phyloP scores from a whole-genome alignment of 345 rosid genomes.

The Lenwebbia sp. region DNA sequence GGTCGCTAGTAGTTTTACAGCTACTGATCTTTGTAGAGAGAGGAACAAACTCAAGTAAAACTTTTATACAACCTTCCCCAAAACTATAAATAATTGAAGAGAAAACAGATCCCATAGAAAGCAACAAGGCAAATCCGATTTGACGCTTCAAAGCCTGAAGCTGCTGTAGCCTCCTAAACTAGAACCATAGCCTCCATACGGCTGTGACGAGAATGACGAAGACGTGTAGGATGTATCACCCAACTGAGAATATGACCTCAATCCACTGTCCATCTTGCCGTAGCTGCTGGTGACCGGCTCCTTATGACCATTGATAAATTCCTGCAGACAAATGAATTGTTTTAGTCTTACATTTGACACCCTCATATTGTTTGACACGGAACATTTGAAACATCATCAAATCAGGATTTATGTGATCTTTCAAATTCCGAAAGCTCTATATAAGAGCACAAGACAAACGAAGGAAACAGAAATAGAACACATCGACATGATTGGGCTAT shows the following conservation, averaged over 20 bases:
- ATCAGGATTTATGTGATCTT: neutral
- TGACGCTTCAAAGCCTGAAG: conserved; percentile 19
- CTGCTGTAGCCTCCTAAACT: conserved; percentile 23
- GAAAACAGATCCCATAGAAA: neutral
- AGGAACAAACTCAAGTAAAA: neutral
- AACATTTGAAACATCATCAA: neutral
- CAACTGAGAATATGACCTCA: conserved; percentile 26
- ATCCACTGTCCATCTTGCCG: conserved; percentile 17
- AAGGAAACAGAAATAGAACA: neutral
- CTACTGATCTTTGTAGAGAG: neutral
- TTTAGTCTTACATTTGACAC: neutral
- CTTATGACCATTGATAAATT: conserved; percentile 24
- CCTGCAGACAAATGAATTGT: conserved; percentile 18
- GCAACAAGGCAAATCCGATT: neutral
- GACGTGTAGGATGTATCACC: conserved; percentile 12
- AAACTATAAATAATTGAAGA: neutral
- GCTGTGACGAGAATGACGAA: conserved; percentile 12
- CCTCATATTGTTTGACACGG: neutral
- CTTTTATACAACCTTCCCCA: neutral
- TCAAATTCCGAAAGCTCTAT: neutral
- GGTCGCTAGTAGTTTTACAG: neutral
- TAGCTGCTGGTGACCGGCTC: conserved; percentile 26
- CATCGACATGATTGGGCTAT: neutral
- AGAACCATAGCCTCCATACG: conserved; percentile 26
- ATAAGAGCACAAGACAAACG: neutral